phyloP scores from a whole-genome alignment of 2,329 filamentous ascomycete species.

The Hirsutella rhossiliensis region DNA sequence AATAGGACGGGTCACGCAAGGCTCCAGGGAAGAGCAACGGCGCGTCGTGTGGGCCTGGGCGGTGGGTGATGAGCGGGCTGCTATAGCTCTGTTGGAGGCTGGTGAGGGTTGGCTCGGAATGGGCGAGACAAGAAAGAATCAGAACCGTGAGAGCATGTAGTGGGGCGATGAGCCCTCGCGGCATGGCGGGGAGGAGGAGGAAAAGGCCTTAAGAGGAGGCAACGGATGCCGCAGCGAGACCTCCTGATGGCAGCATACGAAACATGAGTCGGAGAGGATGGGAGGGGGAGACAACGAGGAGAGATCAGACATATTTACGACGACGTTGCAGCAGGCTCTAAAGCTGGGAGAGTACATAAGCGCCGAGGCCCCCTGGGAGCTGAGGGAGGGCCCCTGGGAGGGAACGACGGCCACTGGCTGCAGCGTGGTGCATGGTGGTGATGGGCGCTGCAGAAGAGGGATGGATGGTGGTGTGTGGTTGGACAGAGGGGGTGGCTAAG shows the following conservation, averaged over 20 bases:
- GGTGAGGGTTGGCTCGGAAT: background rate
- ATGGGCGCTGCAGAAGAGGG: no score
- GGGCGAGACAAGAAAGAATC: background rate
- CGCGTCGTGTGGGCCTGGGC: conserved; percentile 25
- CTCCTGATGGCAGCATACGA: conserved; percentile 32
- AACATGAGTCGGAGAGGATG: conserved; percentile 36
- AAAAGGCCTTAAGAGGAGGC: conserved; percentile 16
- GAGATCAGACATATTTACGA: background rate
- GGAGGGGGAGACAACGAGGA: conserved; percentile 19
- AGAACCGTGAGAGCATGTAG: background rate
- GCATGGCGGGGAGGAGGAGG: conserved; percentile 28
- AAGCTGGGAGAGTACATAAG: conserved; percentile 19
- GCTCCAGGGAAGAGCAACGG: conserved; percentile 46
- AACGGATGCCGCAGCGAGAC: conserved; percentile 22
- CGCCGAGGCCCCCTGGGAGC: conserved; percentile 12
- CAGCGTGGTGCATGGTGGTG: no score
- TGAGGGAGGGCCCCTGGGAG: no score
- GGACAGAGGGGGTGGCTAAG: no score
- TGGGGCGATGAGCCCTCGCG: conserved; percentile 16
- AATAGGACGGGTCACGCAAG: conserved; percentile 46
- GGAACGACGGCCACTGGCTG: no score
- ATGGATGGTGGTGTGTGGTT: no score
- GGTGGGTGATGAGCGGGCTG: background rate
- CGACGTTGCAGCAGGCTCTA: conserved; percentile 8
- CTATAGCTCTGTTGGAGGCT: background rate